Base-by-base conservation (phyloP, 208 protist genomes). In the Trypanosomatidae sp. region DNA sequence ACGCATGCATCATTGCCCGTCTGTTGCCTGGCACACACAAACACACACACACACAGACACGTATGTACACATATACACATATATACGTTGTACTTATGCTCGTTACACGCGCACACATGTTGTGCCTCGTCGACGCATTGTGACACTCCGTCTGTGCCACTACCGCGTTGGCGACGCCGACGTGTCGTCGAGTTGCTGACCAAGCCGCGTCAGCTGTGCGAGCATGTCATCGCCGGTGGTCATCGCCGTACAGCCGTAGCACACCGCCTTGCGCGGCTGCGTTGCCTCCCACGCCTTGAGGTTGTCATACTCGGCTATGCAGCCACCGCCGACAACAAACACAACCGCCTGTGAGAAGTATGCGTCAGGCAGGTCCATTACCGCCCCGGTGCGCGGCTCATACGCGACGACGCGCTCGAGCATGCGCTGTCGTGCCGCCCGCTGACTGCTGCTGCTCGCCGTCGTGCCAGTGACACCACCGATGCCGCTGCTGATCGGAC, bases 291-390 rank as follows among this genome's bases (percentile, higher is more conserved):
- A 94, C 7, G 25, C 21, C 56, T 91, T 91, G 38, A 94, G 57
- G 51, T 94, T 79, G 43, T 91, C 83, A 57, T 92, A 94, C 67
- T 94, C 86, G 13, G 68, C 70, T 23, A 86, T 56, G 24, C 71
- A 84, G 43, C 86, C 82, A 19, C 86, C 86, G 7, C 86, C 82
- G 38, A 90, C 68, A 23, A 66, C 71, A 44, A 94, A 92, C 4
- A 94, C 82, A 53, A 94, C 78, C 16, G 63, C 74, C 47, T 92
- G 75, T n/a, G 77, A 87, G 56, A 88, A 92, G 38, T 65, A 52
- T n/a, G 61, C 52, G 4, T 78, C 63, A 19, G 49, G 53, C 13
- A 88, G 48, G 38, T 92, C 61, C 4, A 88, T 61, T 3, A 58
- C 5, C 49, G 79, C 76, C 46, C 61, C 65, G 6, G 65, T 83